phyloP scores from a whole-genome alignment of 768 basidiomycete species.

The Lyophyllum decastes region DNA sequence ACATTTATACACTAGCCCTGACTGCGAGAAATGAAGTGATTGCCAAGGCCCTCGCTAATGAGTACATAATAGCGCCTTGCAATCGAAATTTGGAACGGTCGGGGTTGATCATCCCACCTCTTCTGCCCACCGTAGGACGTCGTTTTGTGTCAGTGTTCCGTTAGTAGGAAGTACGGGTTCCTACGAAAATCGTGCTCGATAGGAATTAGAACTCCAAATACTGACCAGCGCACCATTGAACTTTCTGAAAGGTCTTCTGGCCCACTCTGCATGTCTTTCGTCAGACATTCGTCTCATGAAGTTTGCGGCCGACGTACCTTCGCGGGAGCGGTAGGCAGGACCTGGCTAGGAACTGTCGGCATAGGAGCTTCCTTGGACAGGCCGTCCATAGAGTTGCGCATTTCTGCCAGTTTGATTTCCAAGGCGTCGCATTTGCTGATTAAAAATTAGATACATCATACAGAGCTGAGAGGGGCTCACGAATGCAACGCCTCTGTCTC shows the following conservation, averaged over 20 bases:
- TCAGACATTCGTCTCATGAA: background rate
- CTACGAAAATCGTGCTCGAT: background rate
- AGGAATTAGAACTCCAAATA: background rate
- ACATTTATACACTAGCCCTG: too few species aligned
- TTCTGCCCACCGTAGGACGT: conserved; percentile 63
- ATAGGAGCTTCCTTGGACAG: background rate
- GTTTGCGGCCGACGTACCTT: background rate
- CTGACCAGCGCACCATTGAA: background rate
- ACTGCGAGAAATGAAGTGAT: too few species aligned
- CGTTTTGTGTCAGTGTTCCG: conserved; percentile 29
- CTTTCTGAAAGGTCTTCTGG: background rate
- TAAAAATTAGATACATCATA: background rate
- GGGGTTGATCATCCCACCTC: conserved; percentile 27
- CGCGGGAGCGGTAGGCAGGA: background rate
- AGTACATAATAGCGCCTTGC: too few species aligned
- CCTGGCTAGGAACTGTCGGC: background rate
- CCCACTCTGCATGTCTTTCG: background rate
- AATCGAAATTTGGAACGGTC: background rate
- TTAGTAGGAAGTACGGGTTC: background rate
- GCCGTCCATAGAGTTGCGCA: conserved; percentile 41
- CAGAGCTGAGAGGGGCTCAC: conserved; percentile 41
- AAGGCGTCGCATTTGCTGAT: conserved; percentile 68
- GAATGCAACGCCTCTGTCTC: conserved; percentile 71
- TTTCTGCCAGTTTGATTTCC: conserved; percentile 59
- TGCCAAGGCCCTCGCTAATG: too few species aligned